These are phyloP conservation scores for Actinidia chinensis DNA, from an alignment of 179 eudicot species.

Conservation along the genomic window DNA sequence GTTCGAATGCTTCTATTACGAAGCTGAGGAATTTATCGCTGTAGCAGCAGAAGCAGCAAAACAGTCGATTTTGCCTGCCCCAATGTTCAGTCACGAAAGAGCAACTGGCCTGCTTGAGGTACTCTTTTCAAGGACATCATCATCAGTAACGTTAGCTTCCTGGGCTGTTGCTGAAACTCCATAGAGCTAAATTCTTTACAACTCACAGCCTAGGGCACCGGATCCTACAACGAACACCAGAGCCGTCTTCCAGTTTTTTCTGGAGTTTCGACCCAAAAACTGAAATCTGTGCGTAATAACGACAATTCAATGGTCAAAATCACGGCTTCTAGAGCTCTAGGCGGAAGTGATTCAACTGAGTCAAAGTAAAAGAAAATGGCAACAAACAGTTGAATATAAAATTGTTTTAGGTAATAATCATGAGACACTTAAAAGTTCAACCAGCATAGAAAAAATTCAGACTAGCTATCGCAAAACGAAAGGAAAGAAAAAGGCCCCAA, in stretches of 20 bases:
- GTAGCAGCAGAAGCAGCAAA: slow-evolving; percentile 86
- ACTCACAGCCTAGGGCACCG: slow-evolving; percentile 96
- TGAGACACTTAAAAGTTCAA: slow-evolving; percentile 6
- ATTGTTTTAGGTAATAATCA: neutral
- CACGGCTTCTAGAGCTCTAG: slow-evolving; percentile 63
- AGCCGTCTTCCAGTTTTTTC: slow-evolving; percentile 79
- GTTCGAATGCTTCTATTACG: slow-evolving; percentile 72
- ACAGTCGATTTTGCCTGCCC: slow-evolving; percentile 96
- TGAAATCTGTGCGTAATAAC: slow-evolving; percentile 94
- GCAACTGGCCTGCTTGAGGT: slow-evolving; percentile 90
- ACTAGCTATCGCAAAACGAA: neutral
- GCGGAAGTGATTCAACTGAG: slow-evolving; percentile 89
- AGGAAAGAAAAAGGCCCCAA: neutral
- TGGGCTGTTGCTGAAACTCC: slow-evolving; percentile 64
- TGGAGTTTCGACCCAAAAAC: slow-evolving; percentile 88
- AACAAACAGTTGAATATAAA: neutral
- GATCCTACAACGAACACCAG: slow-evolving; percentile 79
- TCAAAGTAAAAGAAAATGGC: slow-evolving; percentile 86
- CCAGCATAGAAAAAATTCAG: neutral
- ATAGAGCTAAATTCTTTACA: slow-evolving; percentile 81
- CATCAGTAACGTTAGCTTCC: slow-evolving; percentile 93
- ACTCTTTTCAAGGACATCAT: slow-evolving; percentile 95
- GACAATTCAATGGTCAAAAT: slow-evolving; percentile 66
- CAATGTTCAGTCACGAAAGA: slow-evolving; percentile 95
- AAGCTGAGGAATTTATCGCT: slow-evolving; percentile 57